phyloP scores from a whole-genome alignment of 345 rosid species.

The Eucalyptus brandiana region DNA sequence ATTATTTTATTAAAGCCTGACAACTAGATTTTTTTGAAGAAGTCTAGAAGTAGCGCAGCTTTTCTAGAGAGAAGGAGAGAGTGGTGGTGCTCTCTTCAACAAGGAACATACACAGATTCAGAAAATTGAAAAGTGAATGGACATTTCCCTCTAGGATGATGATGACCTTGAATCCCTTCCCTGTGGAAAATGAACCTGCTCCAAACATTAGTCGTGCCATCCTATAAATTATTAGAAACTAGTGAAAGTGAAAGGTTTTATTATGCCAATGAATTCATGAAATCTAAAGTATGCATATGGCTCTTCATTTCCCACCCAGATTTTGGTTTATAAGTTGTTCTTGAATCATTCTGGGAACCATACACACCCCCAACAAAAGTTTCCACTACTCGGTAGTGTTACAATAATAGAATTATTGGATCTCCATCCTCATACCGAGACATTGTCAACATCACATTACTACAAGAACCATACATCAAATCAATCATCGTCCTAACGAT shows the following conservation, averaged over 20 bases:
- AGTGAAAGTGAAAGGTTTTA: background rate
- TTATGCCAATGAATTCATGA: background rate
- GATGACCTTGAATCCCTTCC: background rate
- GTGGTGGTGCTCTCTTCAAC: background rate
- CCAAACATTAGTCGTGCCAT: background rate
- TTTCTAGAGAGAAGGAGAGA: too few relatives aligned
- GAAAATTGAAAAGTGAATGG: background rate
- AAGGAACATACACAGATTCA: background rate
- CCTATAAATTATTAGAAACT: background rate
- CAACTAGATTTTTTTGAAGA: too few relatives aligned
- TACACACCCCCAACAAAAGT: background rate
- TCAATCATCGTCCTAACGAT: background rate
- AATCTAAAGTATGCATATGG: background rate
- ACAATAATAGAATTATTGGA: too few relatives aligned
- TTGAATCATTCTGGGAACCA: background rate
- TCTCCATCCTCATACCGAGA: too few relatives aligned
- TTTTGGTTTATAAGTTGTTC: background rate
- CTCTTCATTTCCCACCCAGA: background rate
- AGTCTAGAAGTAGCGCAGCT: too few relatives aligned
- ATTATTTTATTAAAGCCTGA: too few relatives aligned
- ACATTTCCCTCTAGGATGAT: background rate
- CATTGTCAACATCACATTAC: background rate
- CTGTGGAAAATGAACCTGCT: background rate
- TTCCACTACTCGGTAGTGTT: background rate
- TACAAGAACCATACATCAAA: background rate